Conservation (phyloP, 805 yeast genomes). For the Scheffersomyces ergatensis region DNA sequence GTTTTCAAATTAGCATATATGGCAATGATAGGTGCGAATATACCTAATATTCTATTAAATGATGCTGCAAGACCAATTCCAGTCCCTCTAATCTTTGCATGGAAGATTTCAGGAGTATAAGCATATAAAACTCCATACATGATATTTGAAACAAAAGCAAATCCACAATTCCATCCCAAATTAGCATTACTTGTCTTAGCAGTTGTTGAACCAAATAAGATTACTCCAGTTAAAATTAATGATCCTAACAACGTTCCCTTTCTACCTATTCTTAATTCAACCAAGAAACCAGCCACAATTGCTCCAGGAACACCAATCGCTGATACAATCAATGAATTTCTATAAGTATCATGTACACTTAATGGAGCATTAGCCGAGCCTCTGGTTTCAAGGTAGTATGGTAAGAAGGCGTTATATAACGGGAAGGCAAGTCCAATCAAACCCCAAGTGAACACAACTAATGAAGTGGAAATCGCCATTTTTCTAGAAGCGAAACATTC, state of each 20-base stretch:
- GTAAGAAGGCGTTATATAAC: slow-evolving; percentile 52
- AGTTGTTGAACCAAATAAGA: slow-evolving; percentile 62
- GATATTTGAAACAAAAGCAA: slow-evolving; percentile 48
- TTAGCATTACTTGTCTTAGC: slow-evolving; percentile 49
- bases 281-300: slow-evolving; percentile 28
- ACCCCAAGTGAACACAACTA: slow-evolving; percentile 50
- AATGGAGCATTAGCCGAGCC: slow-evolving; percentile 25
- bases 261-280: slow-evolving; percentile 45
- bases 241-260: slow-evolving; percentile 56
- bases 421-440: slow-evolving; percentile 60
- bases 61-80: slow-evolving; percentile 62
- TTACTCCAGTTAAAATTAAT: slow-evolving; percentile 52
- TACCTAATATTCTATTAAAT: slow-evolving; percentile 50
- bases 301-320: slow-evolving; percentile 34
- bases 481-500: slow-evolving; percentile 45
- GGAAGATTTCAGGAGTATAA: slow-evolving; percentile 65
- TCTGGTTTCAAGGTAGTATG: slow-evolving; percentile 47
- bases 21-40: slow-evolving; percentile 56
- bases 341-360: slow-evolving; percentile 29
- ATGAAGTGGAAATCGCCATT: slow-evolving; percentile 42
- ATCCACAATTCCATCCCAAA: slow-evolving; percentile 48
- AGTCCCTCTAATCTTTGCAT: slow-evolving; percentile 48
- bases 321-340: slow-evolving; percentile 29
- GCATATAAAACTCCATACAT: slow-evolving; percentile 62
- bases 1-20: slow-evolving; percentile 55